Percentiles rank a stretch among this genome's conserved stretches.
Conservation (phyloP, 2,329 filamentous ascomycete species). For the Blumeriella jaapii region DNA sequence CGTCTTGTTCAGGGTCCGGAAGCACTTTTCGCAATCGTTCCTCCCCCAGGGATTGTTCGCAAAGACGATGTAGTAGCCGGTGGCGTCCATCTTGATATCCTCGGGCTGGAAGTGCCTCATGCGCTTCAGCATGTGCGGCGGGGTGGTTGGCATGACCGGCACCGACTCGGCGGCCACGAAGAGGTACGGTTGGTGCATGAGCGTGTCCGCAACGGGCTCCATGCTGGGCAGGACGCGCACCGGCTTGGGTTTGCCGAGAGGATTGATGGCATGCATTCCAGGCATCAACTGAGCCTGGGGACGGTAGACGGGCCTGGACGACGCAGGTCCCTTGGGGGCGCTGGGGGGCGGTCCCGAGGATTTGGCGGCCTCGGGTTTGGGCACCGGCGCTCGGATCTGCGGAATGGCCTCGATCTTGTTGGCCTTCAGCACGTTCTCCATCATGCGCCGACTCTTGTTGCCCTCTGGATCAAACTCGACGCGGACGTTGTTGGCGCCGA, state of each 20-base stretch:
- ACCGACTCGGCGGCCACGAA: slow-evolving; percentile 83
- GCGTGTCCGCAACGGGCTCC: slow-evolving; percentile 50
- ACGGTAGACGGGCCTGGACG: slow-evolving; percentile 23
- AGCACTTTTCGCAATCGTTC: slow-evolving; percentile 72
- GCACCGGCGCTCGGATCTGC: slow-evolving; percentile 22
- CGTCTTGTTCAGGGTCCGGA: slow-evolving; percentile 64
- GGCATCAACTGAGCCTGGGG: slow-evolving; percentile 12
- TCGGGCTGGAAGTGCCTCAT: slow-evolving; percentile 74
- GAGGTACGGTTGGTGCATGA: slow-evolving; percentile 75
- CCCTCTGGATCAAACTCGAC: slow-evolving; percentile 89
- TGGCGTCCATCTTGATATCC: slow-evolving; percentile 71
- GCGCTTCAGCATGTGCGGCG: slow-evolving; percentile 82
- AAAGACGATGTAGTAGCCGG: slow-evolving; percentile 89
- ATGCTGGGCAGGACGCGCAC: slow-evolving; percentile 45
- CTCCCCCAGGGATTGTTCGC: slow-evolving; percentile 65
- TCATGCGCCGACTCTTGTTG: slow-evolving; percentile 64
- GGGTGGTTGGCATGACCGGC: slow-evolving; percentile 72
- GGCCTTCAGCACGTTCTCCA: slow-evolving; percentile 61
- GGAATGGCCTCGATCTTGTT: slow-evolving; percentile 33
- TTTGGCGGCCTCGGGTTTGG: slow-evolving; percentile 32
- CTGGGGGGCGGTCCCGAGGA: slow-evolving; percentile 62
- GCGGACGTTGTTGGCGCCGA: slow-evolving; percentile 65
- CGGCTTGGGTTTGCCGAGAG: slow-evolving; percentile 34
- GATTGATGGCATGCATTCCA: slow-evolving; percentile 30
- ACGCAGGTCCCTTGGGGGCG: slow-evolving; percentile 67